A percentile compares a stretch with the other conserved stretches of the same genome.
These are phyloP conservation scores for Bipolaris sorokiniana DNA, from an alignment of 2,329 filamentous ascomycete species.

Conservation along the genomic window DNA sequence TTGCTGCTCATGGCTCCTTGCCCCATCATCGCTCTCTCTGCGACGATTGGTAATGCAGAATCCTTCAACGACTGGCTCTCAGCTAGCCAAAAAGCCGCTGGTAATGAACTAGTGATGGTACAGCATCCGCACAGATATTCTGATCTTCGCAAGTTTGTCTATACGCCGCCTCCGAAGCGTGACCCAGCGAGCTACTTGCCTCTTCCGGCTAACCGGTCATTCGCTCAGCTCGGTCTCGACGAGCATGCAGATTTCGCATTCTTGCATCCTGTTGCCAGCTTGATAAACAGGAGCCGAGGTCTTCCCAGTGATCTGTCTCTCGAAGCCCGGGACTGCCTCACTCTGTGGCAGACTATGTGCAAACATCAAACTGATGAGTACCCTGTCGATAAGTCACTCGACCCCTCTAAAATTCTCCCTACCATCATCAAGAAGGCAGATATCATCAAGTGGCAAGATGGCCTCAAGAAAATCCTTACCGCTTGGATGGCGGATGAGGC, in stretches of 20 bases:
- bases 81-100: conserved; percentile 67
- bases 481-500: conserved; percentile 64
- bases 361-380: conserved; percentile 61
- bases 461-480: conserved; percentile 64
- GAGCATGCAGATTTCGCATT: conserved; percentile 60
- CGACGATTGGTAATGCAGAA: conserved; percentile 76
- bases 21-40: conserved; percentile 79
- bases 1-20: conserved; percentile 75
- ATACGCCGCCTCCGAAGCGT: conserved; percentile 56
- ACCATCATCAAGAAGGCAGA: conserved; percentile 67
- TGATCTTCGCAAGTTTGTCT: conserved; percentile 77
- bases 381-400: conserved; percentile 57
- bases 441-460: conserved; percentile 68
- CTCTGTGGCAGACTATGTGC: conserved; percentile 68
- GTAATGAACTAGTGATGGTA: conserved; percentile 70
- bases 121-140: conserved; percentile 74
- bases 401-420: conserved; percentile 59
- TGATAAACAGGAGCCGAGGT: conserved; percentile 66
- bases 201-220: conserved; percentile 47
- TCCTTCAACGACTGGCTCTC: conserved; percentile 74
- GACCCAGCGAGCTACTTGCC: conserved; percentile 56
- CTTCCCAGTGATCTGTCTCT: conserved; percentile 71
- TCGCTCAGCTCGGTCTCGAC: conserved; percentile 57
- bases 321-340: conserved; percentile 73
- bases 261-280: conserved; percentile 69